These are phyloP conservation scores for Mimosa pudica DNA, from an alignment of 306 rosid species.

Conservation along the genomic window DNA sequence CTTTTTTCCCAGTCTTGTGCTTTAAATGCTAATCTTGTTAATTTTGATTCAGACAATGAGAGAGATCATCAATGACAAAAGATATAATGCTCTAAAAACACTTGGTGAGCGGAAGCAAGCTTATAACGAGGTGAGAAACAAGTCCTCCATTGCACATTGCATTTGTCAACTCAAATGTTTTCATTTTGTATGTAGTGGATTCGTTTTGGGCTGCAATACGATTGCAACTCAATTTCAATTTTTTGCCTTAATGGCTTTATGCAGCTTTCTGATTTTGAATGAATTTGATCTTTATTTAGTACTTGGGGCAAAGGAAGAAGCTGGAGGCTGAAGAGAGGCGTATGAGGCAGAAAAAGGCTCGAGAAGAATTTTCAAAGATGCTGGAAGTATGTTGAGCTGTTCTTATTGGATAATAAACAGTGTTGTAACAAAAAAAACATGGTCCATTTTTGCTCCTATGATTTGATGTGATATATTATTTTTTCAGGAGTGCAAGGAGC, in stretches of 20 bases:
- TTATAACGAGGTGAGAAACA: constrained; percentile 83
- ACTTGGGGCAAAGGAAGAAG: constrained; percentile 96
- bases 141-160: constrained; percentile 26
- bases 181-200: constrained; percentile 21
- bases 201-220: constrained; percentile 15
- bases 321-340: constrained; percentile 98
- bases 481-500: constrained; percentile 91
- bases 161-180: constrained; percentile 1
- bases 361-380: constrained; percentile 96
- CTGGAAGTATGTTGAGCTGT: constrained; percentile 76
- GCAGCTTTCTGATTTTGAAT: constrained; percentile 38
- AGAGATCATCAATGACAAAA: constrained; percentile 89
- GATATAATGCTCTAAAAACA: constrained; percentile 91
- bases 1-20: constrained; percentile 18
- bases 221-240: constrained; percentile 24
- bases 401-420: background rate
- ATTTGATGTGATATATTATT: constrained; percentile 28
- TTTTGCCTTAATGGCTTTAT: background rate
- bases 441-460: constrained; percentile 28
- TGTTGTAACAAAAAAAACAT: background rate
- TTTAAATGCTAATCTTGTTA: constrained; percentile 40
- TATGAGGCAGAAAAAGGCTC: constrained; percentile 89
- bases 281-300: constrained; percentile 53
- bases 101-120: constrained; percentile 99
- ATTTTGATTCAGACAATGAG: constrained; percentile 76